phyloP scores from a whole-genome alignment of 495 filamentous ascomycete genomes.

The Penicillium tannophilum region DNA sequence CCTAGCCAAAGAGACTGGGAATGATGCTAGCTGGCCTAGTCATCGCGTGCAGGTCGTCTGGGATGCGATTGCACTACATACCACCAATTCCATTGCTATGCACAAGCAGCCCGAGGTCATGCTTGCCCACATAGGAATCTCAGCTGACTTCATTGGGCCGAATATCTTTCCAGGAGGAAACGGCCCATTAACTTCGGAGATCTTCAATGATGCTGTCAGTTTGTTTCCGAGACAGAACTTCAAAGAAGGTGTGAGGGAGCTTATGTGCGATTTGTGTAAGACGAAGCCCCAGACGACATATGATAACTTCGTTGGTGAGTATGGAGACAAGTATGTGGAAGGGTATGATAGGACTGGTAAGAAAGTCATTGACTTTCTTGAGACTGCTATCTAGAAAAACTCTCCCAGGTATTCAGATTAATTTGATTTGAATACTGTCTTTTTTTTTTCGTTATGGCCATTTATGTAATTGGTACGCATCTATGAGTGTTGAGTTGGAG shows the following conservation, averaged over 20 bases:
- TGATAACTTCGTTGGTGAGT: constrained; percentile 46
- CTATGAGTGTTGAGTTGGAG: no score
- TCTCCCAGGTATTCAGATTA: no score
- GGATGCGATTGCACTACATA: constrained; percentile 58
- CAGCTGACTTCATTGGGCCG: constrained; percentile 51
- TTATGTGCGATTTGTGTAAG: constrained; percentile 46
- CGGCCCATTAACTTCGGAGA: constrained; percentile 33
- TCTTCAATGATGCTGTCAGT: constrained; percentile 34
- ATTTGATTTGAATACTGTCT: no score
- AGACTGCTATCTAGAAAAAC: background rate
- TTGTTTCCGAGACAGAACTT: constrained; percentile 43
- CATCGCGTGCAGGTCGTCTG: constrained; percentile 48
- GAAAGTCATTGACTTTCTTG: background rate
- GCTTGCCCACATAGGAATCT: constrained; percentile 41
- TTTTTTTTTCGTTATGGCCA: no score
- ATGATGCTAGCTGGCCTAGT: constrained; percentile 34
- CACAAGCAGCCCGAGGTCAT: constrained; percentile 51
- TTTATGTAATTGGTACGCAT: background rate
- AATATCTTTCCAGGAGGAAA: constrained; percentile 11
- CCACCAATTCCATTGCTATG: constrained; percentile 38
- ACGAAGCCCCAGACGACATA: constrained; percentile 53
- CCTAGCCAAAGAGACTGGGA: constrained; percentile 23
- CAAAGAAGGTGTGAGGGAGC: constrained; percentile 32
- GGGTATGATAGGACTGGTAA: constrained; percentile 4
- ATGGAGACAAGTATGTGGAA: constrained; percentile 29